A percentile compares a stretch with the other conserved stretches of the same genome.
phyloP scores from a whole-genome alignment of 352 stramenopile genomes.

The Pythium guiyangense region DNA sequence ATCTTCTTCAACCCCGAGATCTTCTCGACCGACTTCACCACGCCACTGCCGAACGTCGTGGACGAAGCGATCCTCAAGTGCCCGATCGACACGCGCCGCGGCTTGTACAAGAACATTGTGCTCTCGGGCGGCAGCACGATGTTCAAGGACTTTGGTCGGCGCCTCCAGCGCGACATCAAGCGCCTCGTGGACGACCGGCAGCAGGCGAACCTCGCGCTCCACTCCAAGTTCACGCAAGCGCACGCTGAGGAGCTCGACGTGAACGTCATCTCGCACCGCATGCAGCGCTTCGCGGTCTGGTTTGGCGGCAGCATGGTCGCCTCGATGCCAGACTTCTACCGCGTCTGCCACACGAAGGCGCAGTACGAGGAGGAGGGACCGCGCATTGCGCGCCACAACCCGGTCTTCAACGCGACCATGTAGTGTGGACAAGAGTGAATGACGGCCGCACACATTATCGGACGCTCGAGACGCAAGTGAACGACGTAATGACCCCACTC shows the following conservation, averaged over 20 bases:
- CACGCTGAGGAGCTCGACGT: slow-evolving; percentile 85
- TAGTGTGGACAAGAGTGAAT: slow-evolving; percentile 29
- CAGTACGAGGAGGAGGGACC: slow-evolving; percentile 96
- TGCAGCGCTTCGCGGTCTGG: slow-evolving; percentile 95
- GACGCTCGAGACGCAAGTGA: background rate
- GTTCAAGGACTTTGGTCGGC: slow-evolving; percentile 95
- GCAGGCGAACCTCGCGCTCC: slow-evolving; percentile 77
- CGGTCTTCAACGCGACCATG: slow-evolving; percentile 93
- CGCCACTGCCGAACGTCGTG: slow-evolving; percentile 91
- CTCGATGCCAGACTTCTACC: slow-evolving; percentile 93
- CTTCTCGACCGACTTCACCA: slow-evolving; percentile 92
- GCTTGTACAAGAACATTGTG: slow-evolving; percentile 97
- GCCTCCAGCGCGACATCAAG: slow-evolving; percentile 94
- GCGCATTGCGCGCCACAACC: slow-evolving; percentile 93
- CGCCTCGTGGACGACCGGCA: slow-evolving; percentile 89
- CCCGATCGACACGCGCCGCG: slow-evolving; percentile 92
- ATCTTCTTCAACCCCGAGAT: slow-evolving; percentile 98
- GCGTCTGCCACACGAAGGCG: slow-evolving; percentile 94
- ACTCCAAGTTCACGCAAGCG: slow-evolving; percentile 64
- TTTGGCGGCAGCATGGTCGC: slow-evolving; percentile 94
- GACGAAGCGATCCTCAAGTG: slow-evolving; percentile 95
- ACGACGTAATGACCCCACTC: background rate
- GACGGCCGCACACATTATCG: background rate
- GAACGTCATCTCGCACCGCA: slow-evolving; percentile 93
- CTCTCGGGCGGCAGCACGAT: slow-evolving; percentile 94